Evolutionary conservation across 2,329 filamentous ascomycete species (phyloP).

Genomic region (Pseudogymnoascus sp.): DNA sequence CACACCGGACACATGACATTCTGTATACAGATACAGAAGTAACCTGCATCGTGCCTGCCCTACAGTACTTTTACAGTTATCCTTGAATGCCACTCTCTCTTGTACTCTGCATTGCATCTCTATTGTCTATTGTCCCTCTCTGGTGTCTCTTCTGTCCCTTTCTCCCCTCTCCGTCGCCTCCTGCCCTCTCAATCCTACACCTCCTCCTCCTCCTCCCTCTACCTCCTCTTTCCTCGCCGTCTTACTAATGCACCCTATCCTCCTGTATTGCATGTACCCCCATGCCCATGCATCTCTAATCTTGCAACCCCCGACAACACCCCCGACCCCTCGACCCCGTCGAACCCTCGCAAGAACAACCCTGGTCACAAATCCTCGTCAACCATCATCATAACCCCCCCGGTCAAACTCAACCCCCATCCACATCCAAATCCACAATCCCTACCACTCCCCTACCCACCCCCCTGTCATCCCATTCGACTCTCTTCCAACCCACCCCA

Average conservation of each 20-base stretch:
- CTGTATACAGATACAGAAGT: background rate
- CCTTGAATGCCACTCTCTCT: background rate
- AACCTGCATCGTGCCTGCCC: background rate
- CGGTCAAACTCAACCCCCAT: too few relatives aligned
- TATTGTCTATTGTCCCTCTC: background rate
- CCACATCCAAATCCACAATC: too few relatives aligned
- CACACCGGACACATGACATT: background rate
- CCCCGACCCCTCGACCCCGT: background rate
- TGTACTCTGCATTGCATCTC: background rate
- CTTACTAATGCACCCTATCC: too few relatives aligned
- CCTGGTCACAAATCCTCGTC: background rate
- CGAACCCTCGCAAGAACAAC: background rate
- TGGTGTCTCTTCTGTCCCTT: background rate
- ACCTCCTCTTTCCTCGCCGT: too few relatives aligned
- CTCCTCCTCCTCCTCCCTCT: too few relatives aligned
- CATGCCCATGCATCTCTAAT: background rate
- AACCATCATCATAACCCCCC: background rate
- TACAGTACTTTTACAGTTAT: background rate
- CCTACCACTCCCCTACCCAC: slow-evolving; percentile 32
- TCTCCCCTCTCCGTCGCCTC: background rate
- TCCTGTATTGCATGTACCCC: background rate
- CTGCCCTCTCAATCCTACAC: background rate
- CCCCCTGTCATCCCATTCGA: slow-evolving; percentile 45
- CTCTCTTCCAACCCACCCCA: background rate
- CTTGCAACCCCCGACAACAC: background rate